These are phyloP conservation scores for Sutorius australiensis DNA, from an alignment of 768 basidiomycete genomes.

Conservation along the genomic window DNA sequence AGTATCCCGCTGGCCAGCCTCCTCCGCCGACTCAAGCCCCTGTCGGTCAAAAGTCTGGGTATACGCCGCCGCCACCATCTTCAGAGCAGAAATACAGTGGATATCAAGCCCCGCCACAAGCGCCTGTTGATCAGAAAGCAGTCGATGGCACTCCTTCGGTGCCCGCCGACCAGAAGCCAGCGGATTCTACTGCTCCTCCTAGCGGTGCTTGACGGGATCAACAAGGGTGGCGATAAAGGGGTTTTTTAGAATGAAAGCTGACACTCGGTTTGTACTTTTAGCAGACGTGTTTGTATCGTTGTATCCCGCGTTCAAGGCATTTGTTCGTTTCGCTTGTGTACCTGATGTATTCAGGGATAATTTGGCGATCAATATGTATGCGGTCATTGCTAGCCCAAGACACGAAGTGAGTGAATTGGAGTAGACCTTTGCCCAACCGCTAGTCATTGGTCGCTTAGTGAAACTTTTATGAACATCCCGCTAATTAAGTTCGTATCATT, in stretches of 20 bases:
- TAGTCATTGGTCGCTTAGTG: neutral
- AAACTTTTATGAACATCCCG: neutral
- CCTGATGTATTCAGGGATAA: neutral
- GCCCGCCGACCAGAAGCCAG: conserved; percentile 4
- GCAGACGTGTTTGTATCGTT: neutral
- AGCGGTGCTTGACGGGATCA: neutral
- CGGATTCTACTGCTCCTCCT: neutral
- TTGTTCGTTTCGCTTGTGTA: neutral
- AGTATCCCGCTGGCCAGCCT: neutral
- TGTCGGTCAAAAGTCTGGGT: conserved; percentile 5
- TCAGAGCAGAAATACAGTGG: neutral
- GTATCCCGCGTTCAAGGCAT: neutral
- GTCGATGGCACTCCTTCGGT: neutral
- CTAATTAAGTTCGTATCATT: conserved; percentile 32
- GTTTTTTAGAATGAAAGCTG: neutral
- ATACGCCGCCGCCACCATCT: neutral
- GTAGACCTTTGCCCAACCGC: no score
- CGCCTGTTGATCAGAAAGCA: conserved; percentile 5
- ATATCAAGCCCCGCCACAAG: neutral
- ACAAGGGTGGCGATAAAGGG: neutral
- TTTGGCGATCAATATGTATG: no score
- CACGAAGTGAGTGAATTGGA: neutral
- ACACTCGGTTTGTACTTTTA: neutral
- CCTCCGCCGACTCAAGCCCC: conserved; percentile 1
- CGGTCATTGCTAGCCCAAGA: neutral